Conservation (phyloP, 768 basidiomycete genomes). For the Podaxis mareebaensis region DNA sequence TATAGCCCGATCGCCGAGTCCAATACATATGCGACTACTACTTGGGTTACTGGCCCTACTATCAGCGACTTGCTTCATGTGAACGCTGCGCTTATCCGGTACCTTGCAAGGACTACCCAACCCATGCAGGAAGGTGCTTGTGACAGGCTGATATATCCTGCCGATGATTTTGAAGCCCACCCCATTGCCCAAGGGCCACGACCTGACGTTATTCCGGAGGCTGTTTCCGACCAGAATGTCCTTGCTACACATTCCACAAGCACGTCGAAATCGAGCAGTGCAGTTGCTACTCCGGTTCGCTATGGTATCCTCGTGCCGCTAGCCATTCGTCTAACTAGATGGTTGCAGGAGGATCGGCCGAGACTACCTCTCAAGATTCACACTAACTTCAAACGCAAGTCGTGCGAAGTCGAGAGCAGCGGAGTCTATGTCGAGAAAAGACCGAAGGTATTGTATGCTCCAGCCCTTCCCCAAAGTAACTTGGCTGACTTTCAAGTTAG, state of each 20-base stretch:
- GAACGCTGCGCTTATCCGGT: not conserved
- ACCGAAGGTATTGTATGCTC: constrained; percentile 31
- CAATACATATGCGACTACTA: not conserved
- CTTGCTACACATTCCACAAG: not conserved
- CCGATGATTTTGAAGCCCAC: not conserved
- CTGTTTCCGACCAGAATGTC: not conserved
- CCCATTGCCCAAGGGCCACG: not conserved
- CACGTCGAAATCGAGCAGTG: not conserved
- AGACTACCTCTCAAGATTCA: constrained; percentile 26
- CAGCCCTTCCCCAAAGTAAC: not conserved
- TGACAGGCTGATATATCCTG: not conserved
- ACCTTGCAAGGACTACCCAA: not conserved
- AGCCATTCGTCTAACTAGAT: not conserved
- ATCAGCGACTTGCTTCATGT: not conserved
- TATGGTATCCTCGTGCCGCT: constrained; percentile 17
- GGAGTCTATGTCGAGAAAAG: constrained; percentile 33
- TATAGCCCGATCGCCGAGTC: constrained; percentile 7
- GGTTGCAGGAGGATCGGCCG: constrained; percentile 17
- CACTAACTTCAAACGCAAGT: constrained; percentile 38
- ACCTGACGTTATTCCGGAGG: constrained; percentile 6
- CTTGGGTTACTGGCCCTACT: not conserved
- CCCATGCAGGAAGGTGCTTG: not conserved
- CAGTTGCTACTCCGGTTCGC: constrained; percentile 4
- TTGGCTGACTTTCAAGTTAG: constrained; percentile 7
- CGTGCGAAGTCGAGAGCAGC: constrained; percentile 23